Base-by-base conservation (phyloP, 2,329 filamentous ascomycete species). In the Lachnellula suecica region DNA sequence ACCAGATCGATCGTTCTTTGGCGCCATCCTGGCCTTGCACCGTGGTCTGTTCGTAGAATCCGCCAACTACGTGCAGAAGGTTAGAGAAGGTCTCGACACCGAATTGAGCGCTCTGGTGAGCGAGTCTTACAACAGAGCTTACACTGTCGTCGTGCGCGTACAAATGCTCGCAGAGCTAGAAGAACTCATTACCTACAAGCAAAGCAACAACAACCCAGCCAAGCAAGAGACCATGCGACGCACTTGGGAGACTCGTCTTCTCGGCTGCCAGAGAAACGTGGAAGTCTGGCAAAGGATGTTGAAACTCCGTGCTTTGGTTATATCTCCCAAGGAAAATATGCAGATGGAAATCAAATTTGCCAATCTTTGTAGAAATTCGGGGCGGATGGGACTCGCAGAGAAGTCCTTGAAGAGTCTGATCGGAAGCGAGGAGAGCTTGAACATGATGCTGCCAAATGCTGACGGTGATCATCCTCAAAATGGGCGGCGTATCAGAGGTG, bases 281-380 rank as follows among this genome's bases (percentile, higher is more conserved):
- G 94, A 99, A 66, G 91, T 97, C 3, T 99, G 94, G 94, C 92
- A 97, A 68, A 85, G 94, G 54, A 97, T 97, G 91, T 84, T 99
- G 50, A 94, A 96, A 67, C 85, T 99, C 27, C 85, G 94, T 54
- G 89, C 91, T 19, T 79, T 99, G 47, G 94, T 99, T 53, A 93
- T 97, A 56, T 87, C 87, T 1, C 93, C 95, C 0, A 84, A 84
- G 29, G 92, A 99, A 69, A 97, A 97, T 65, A 91, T 96, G 78
- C 89, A 96, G 65, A 99, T 99, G 91, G 97, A 92, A 85, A 97
- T 99, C 76, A 99, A 99, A 69, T 99, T 97, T 69, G 90, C 94
- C 64, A 99, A 97, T 64, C 83, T 99, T 5, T 99, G 95, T 71
- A 89, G 95, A 64, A 99, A 99, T 71, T 96, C 93, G 41, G 89